phyloP scores from a whole-genome alignment of 352 stramenopile genomes.

The Plasmopara muralis region DNA sequence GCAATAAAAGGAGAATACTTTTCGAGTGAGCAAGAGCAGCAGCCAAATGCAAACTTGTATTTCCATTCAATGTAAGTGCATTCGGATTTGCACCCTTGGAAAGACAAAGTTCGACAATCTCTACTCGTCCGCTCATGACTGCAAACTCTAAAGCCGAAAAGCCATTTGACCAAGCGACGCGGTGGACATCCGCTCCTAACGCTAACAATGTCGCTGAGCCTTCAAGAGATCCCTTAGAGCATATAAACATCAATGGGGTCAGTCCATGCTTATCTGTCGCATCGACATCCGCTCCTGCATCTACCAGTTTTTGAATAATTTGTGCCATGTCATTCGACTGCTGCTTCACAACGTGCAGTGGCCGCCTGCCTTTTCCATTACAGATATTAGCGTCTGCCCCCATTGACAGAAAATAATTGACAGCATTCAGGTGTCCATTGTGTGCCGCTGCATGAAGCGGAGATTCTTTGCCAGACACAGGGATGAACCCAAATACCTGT shows the following conservation, averaged over 20 bases:
- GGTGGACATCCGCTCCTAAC: conserved; percentile 56
- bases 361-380: conserved; percentile 51
- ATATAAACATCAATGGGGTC: conserved; percentile 82
- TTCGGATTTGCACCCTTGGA: conserved; percentile 68
- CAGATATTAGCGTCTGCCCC: conserved; percentile 47
- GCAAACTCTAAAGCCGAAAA: conserved; percentile 65
- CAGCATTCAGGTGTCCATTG: conserved; percentile 50
- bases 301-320: conserved; percentile 60
- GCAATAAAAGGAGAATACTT: conserved; percentile 50
- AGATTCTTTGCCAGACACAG: conserved; percentile 42
- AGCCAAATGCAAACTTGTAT: conserved; percentile 72
- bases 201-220: conserved; percentile 59
- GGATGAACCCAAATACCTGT: conserved; percentile 64
- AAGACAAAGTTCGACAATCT: conserved; percentile 64
- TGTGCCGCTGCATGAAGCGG: conserved; percentile 59
- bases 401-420: conserved; percentile 55
- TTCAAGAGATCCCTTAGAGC: conserved; percentile 49
- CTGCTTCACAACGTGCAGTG: conserved; percentile 58
- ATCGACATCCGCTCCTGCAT: conserved; percentile 52
- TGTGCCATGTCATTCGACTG: conserved; percentile 44
- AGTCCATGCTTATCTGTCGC: conserved; percentile 51
- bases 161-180: conserved; percentile 68
- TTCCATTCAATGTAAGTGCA: conserved; percentile 43
- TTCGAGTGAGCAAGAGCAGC: conserved; percentile 31
- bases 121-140: conserved; percentile 28